phyloP scores from a whole-genome alignment of 2,329 filamentous ascomycete genomes.

The Boeremia exigua region DNA sequence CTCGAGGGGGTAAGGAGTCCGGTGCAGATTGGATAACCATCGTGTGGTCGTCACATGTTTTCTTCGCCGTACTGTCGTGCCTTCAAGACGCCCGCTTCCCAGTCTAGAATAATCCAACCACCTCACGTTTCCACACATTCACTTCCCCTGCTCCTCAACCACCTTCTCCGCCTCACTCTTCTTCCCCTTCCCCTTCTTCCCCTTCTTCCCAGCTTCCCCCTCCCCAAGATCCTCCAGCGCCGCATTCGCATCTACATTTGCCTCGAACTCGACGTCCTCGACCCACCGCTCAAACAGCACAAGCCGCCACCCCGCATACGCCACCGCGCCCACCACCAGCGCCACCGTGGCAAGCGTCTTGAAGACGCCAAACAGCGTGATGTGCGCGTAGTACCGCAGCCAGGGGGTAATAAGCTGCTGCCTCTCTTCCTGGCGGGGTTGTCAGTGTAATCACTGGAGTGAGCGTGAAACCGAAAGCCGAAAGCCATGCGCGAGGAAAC shows the following conservation, averaged over 20 bases:
- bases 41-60: neutral
- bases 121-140: neutral
- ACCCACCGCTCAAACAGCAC: slow-evolving; percentile 32
- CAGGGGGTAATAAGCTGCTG: slow-evolving; percentile 52
- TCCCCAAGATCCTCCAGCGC: slow-evolving; percentile 34
- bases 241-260: slow-evolving; percentile 38
- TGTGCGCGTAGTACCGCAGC: slow-evolving; percentile 41
- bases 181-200: slow-evolving; percentile 2
- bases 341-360: slow-evolving; percentile 16
- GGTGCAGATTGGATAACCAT: neutral
- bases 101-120: too few species aligned
- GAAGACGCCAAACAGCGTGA: slow-evolving; percentile 27
- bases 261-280: slow-evolving; percentile 38
- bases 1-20: slow-evolving; percentile 68
- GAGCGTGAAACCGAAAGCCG: too few species aligned
- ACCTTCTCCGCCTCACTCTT: slow-evolving; percentile 3
- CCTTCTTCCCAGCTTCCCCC: neutral
- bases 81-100: too few species aligned
- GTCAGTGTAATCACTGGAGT: too few species aligned
- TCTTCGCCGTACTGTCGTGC: neutral
- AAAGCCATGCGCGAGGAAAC: too few species aligned
- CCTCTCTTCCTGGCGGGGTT: slow-evolving; percentile 41
- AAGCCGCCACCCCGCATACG: slow-evolving; percentile 23
- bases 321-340: slow-evolving; percentile 4
- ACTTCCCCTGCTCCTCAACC: slow-evolving; percentile 16